Percentiles rank a stretch among this genome's conserved stretches.
Conservation (phyloP, 371 early-diverging fungal genomes). For the Basidiobolus meristosporus region DNA sequence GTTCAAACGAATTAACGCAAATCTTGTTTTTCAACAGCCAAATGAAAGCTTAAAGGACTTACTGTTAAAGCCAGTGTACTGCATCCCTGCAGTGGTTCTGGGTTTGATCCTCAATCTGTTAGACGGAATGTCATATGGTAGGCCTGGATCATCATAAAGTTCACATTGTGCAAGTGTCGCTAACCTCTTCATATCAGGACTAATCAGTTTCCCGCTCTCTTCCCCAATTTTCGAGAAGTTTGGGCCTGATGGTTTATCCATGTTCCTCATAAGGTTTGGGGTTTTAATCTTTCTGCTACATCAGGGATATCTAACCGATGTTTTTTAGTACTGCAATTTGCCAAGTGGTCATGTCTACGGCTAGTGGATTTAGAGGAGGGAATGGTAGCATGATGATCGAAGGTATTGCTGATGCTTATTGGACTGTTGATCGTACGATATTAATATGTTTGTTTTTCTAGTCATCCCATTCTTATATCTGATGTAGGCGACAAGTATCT, state of each 20-base stretch:
- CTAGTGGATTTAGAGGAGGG: conserved; percentile 70
- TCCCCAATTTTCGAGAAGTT: conserved; percentile 52
- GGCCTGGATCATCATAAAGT: not conserved
- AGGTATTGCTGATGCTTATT: conserved; percentile 16
- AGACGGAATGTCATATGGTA: conserved; percentile 80
- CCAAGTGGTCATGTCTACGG: conserved; percentile 71
- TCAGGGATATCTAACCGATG: not conserved
- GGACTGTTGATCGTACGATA: not conserved
- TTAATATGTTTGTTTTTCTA: conserved; percentile 2
- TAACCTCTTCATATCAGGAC: conserved; percentile 19
- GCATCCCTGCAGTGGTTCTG: conserved; percentile 75
- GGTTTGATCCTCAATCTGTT: conserved; percentile 78
- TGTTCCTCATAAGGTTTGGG: conserved; percentile 73
- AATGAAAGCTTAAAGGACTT: conserved; percentile 5
- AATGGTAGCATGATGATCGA: conserved; percentile 94
- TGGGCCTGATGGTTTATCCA: conserved; percentile 83
- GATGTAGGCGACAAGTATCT: conserved; percentile 34
- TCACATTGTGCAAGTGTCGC: conserved; percentile 3
- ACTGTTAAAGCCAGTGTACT: conserved; percentile 21
- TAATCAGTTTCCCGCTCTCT: conserved; percentile 80
- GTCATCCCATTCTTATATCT: conserved; percentile 80
- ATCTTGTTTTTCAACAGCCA: no score
- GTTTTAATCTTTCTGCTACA: conserved; percentile 7
- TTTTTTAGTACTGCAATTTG: conserved; percentile 49
- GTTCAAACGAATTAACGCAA: no score